phyloP scores from a whole-genome alignment of 1,139 yeast genomes.

The Suhomyces choctaworum region DNA sequence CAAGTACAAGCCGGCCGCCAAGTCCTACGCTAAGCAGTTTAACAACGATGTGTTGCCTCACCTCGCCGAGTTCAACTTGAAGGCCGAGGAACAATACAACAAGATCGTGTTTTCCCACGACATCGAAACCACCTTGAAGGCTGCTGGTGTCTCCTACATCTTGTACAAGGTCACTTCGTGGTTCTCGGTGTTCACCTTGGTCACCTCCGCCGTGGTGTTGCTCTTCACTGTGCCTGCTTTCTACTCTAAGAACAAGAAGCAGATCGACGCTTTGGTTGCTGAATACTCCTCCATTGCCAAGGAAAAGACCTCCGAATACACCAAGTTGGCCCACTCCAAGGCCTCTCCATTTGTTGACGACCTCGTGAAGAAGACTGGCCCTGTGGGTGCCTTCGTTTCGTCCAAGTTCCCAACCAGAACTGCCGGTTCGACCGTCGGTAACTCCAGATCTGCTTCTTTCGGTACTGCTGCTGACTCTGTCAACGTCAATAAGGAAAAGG shows the following conservation, averaged over 20 bases:
- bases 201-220: conserved; percentile 55
- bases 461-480: conserved; percentile 28
- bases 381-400: conserved; percentile 58
- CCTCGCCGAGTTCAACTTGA: conserved; percentile 43
- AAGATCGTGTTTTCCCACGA: conserved; percentile 65
- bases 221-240: conserved; percentile 77
- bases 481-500: conserved; percentile 8
- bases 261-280: conserved; percentile 74
- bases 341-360: conserved; percentile 47
- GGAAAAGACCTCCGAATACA: conserved; percentile 54
- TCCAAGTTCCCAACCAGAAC: conserved; percentile 69
- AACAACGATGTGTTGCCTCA: conserved; percentile 44
- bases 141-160: conserved; percentile 65
- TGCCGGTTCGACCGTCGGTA: conserved; percentile 68
- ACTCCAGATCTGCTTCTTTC: conserved; percentile 34
- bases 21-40: conserved; percentile 42
- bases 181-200: conserved; percentile 71
- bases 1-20: conserved; percentile 55
- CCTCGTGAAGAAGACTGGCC: conserved; percentile 61
- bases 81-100: conserved; percentile 52
- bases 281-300: conserved; percentile 57
- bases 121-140: conserved; percentile 68
- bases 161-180: conserved; percentile 73
- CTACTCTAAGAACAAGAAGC: conserved; percentile 72
- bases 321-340: conserved; percentile 54